These are phyloP conservation scores for Candida koratica DNA, from an alignment of 805 yeast genomes.

Conservation along the genomic window DNA sequence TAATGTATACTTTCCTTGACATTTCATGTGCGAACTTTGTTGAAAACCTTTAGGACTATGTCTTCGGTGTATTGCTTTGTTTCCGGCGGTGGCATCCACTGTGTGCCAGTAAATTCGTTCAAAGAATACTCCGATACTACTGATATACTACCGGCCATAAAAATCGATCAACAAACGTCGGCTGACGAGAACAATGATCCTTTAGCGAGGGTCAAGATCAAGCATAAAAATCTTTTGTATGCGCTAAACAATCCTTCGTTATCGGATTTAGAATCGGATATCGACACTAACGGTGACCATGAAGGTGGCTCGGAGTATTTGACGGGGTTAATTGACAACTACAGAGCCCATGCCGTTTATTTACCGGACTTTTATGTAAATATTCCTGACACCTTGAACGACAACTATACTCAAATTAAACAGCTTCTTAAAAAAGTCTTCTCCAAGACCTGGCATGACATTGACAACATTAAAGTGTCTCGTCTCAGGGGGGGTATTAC, in stretches of 20 bases:
- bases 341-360: conserved; percentile 47
- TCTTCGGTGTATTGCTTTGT: conserved; percentile 28
- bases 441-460: conserved; percentile 37
- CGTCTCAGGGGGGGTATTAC: conserved; percentile 63
- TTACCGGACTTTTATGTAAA: conserved; percentile 43
- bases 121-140: conserved; percentile 13
- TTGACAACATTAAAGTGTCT: conserved; percentile 30
- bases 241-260: conserved; percentile 35
- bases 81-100: conserved; percentile 23
- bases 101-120: conserved; percentile 22
- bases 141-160: conserved; percentile 1
- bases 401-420: conserved; percentile 35
- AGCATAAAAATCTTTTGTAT: conserved; percentile 31
- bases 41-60: conserved; percentile 1
- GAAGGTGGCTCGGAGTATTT: conserved; percentile 8
- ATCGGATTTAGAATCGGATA: conserved; percentile 35
- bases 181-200: background rate
- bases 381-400: conserved; percentile 32
- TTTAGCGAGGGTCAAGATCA: conserved; percentile 11
- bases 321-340: conserved; percentile 17
- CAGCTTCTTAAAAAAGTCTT: conserved; percentile 41
- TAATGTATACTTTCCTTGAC: no score
- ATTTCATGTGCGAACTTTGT: conserved; percentile 6
- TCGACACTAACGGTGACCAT: conserved; percentile 17
- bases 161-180: conserved; percentile 1